Conservation (phyloP, 1,284 basidiomycete species). For the Austroboletus novae-zelandiae region DNA sequence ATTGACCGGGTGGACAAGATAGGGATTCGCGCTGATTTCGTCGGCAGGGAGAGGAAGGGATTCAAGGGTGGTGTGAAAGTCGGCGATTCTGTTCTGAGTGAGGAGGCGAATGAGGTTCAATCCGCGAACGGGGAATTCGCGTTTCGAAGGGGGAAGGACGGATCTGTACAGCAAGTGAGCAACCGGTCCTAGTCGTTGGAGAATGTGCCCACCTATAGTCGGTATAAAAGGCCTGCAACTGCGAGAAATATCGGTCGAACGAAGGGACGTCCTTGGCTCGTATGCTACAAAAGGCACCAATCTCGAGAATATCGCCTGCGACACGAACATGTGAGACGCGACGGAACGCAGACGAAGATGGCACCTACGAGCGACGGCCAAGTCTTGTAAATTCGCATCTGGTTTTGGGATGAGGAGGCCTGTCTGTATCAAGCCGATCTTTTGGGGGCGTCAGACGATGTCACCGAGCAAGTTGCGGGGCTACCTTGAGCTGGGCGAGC, state of each 20-base stretch:
- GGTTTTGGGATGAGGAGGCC: conserved; percentile 71
- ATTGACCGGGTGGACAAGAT: conserved; percentile 84
- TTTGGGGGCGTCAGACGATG: conserved; percentile 5
- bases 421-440: conserved; percentile 79
- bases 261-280: conserved; percentile 84
- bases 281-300: conserved; percentile 93
- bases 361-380: conserved; percentile 66
- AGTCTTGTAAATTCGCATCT: conserved; percentile 57
- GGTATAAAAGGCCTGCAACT: conserved; percentile 90
- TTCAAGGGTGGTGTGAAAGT: conserved; percentile 99
- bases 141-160: conserved; percentile 76
- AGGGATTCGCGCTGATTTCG: conserved; percentile 72
- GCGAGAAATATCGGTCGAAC: conserved; percentile 94
- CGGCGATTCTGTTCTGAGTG: conserved; percentile 94
- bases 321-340: not conserved
- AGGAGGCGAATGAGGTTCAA: conserved; percentile 93
- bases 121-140: conserved; percentile 87
- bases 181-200: not conserved
- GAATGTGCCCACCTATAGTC: conserved; percentile 68
- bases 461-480: not conserved
- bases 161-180: conserved; percentile 42
- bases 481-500: conserved; percentile 73
- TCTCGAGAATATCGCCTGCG: conserved; percentile 92
- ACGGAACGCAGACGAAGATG: not conserved
- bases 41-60: conserved; percentile 80